Percentiles rank a stretch among this genome's conserved stretches.
These are phyloP conservation scores for Pseudonectria buxi DNA, from an alignment of 2,329 filamentous ascomycete genomes.

Conservation along the genomic window DNA sequence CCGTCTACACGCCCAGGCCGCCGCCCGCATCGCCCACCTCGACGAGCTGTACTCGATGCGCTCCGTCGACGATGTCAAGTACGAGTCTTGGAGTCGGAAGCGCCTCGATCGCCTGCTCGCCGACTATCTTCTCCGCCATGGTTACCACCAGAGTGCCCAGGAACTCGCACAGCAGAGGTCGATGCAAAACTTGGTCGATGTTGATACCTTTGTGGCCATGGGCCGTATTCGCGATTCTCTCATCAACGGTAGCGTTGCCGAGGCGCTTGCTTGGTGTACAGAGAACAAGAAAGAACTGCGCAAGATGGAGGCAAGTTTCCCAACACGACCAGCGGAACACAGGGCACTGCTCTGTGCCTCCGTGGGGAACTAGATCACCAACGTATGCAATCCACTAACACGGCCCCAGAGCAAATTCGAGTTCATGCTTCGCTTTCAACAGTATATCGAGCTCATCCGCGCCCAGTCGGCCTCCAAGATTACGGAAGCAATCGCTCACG, in stretches of 20 bases:
- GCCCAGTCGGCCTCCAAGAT: conserved; percentile 56
- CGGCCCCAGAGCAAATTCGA: conserved; percentile 68
- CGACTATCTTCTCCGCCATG: conserved; percentile 84
- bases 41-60: conserved; percentile 73
- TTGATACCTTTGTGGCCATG: conserved; percentile 81
- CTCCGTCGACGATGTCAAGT: conserved; percentile 82
- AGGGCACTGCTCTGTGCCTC: neutral
- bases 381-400: no score
- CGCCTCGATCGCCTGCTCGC: conserved; percentile 79
- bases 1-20: conserved; percentile 65
- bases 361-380: no score
- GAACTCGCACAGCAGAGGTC: conserved; percentile 67
- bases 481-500: conserved; percentile 72
- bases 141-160: conserved; percentile 71
- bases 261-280: conserved; percentile 82
- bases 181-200: conserved; percentile 77
- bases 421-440: conserved; percentile 87
- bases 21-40: conserved; percentile 72
- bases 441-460: conserved; percentile 87
- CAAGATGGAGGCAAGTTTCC: conserved; percentile 64
- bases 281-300: conserved; percentile 91
- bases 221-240: conserved; percentile 70
- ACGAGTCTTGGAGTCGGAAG: conserved; percentile 80
- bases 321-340: neutral
- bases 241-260: conserved; percentile 60